Base-by-base conservation (phyloP, 169 alveolate species). In the Eimeria mitis region DNA sequence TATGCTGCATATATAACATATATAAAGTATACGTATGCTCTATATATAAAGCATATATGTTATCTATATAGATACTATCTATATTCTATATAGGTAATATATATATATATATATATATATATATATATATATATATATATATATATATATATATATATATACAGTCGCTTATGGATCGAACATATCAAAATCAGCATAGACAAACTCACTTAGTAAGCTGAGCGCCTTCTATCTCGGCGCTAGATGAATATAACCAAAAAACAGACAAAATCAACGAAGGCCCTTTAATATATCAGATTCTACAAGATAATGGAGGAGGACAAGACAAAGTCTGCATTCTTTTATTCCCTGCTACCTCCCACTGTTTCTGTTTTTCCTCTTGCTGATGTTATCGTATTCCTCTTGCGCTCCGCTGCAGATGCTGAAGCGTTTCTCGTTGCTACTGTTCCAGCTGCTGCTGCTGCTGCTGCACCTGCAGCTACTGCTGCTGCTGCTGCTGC, bases 401-500 rank as follows among this genome's bases (percentile, higher is more conserved):
- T 7, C 63, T 16, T 40, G 47, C 16, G 19, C 16, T 75, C 16
- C 83, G 83, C 52, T 71, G 54, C 49, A 28, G 54, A 52, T 37
- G 54, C 83, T 16, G 54, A 52, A 34, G 83, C 83, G 2, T 5
- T 28, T 75, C 61, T 37, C 47, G 87, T 49, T 76, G 40, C 44
- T 14, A 31, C 37, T 71, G 76, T 31, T 9, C 5, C 59, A 16
- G 84, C 34, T 11, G 84, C 84, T 19, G 84, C 84, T 28, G 56
- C 16, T 28, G 56, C 54, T 14, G 28, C 54, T 0, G 21, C 81
- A 4, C 23, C 81, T 7, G 49, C 81, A 11, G 81, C 56, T 5
- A 34, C 37, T 19, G 34, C 84, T 40, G 84, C 84, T 75, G 63
- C 42, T 23, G 63, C 87, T 47, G 87, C 44, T 47, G 87, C 87